Percentiles rank a stretch among this genome's conserved stretches.
phyloP scores from a whole-genome alignment of 2,329 filamentous ascomycete species.

The Penicillium digitatum region DNA sequence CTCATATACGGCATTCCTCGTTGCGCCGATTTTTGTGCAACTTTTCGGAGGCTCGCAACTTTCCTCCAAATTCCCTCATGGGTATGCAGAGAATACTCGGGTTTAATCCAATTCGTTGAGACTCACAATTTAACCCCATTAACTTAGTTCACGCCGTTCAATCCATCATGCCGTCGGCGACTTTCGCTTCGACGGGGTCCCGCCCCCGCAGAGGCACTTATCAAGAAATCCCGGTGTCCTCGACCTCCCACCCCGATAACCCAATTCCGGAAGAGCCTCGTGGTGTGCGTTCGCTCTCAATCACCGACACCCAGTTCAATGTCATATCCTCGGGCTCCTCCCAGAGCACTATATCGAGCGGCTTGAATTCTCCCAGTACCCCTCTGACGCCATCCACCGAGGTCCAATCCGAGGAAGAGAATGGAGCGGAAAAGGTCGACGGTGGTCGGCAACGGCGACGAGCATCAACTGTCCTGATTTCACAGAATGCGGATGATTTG shows the following conservation, averaged over 20 bases:
- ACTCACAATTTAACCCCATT: not conserved
- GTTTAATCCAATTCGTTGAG: not conserved
- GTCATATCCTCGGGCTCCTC: conserved; percentile 27
- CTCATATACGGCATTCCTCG: not conserved
- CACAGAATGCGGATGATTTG: conserved; percentile 58
- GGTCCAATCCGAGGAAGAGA: conserved; percentile 34
- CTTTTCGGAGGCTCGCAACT: not conserved
- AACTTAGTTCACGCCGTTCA: conserved; percentile 32
- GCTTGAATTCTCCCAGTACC: conserved; percentile 39
- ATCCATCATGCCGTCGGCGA: conserved; percentile 26
- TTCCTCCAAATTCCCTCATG: conserved; percentile 1
- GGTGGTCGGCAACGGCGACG: conserved; percentile 40
- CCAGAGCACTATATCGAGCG: conserved; percentile 33
- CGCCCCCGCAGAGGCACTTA: conserved; percentile 25
- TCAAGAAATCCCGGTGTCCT: conserved; percentile 34
- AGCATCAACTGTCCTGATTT: conserved; percentile 51
- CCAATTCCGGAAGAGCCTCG: conserved; percentile 48
- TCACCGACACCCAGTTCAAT: conserved; percentile 33
- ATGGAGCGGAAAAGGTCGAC: conserved; percentile 15
- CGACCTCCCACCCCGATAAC: conserved; percentile 46
- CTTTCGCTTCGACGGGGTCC: conserved; percentile 22
- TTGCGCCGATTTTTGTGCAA: not conserved
- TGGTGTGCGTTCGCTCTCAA: conserved; percentile 34
- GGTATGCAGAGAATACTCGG: not conserved
- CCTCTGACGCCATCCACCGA: conserved; percentile 42